Percentiles rank a stretch among this genome's conserved stretches.
These are phyloP conservation scores for Pluteus cervinus DNA, from an alignment of 768 basidiomycete species.

Conservation along the genomic window DNA sequence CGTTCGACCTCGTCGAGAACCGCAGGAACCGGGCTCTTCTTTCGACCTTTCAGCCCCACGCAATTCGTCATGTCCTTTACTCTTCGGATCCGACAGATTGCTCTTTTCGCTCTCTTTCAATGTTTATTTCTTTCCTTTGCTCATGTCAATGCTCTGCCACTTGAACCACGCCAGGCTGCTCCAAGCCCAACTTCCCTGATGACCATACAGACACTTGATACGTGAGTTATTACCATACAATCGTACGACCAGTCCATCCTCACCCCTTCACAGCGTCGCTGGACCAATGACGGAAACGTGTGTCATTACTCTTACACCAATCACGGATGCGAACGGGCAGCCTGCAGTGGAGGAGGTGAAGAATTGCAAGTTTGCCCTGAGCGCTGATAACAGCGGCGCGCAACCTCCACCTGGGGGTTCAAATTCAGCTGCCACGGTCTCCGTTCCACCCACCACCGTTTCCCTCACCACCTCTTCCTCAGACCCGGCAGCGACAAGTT, in stretches of 20 bases:
- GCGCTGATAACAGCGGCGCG: conserved; percentile 9
- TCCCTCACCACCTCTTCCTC: conserved; percentile 11
- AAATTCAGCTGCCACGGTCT: conserved; percentile 9
- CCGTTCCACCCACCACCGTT: conserved; percentile 15
- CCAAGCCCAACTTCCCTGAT: conserved; percentile 27
- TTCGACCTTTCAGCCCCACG: conserved; percentile 23
- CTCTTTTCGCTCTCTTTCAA: conserved; percentile 33
- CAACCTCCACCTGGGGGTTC: no score
- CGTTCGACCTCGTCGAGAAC: conserved; percentile 32
- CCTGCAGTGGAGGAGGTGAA: conserved; percentile 45
- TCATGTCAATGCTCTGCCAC: conserved; percentile 30
- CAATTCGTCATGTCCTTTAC: conserved; percentile 33
- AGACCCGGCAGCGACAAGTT: conserved; percentile 5
- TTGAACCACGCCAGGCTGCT: conserved; percentile 25
- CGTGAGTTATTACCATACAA: conserved; percentile 30
- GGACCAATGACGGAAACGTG: conserved; percentile 56
- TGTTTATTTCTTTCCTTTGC: conserved; percentile 28
- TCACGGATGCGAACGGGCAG: conserved; percentile 42
- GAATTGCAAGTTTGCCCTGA: conserved; percentile 40
- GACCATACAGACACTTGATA: conserved; percentile 36
- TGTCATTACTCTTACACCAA: conserved; percentile 49
- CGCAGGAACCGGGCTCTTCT: conserved; percentile 46
- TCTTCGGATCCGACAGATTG: conserved; percentile 20
- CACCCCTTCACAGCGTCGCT: conserved; percentile 29
- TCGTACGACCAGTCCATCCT: conserved; percentile 7